Conservation (phyloP, 2,329 filamentous ascomycete species). For the Aphanoascus verrucosus region DNA sequence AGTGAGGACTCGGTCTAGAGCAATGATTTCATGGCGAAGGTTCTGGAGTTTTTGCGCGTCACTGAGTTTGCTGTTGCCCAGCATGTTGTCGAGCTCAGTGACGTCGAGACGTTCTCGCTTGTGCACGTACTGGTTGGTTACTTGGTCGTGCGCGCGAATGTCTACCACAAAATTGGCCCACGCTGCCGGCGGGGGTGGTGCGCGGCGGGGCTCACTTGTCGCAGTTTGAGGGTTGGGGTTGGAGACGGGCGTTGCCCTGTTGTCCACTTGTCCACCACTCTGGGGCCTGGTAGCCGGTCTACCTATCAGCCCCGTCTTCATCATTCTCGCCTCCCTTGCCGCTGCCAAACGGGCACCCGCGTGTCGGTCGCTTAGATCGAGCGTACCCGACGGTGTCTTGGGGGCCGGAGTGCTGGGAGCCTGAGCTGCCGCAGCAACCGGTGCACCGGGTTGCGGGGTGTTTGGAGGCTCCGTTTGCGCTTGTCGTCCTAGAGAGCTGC, state of each 20-base stretch:
- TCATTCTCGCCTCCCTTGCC: background rate
- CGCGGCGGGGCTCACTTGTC: background rate
- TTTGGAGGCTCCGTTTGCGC: conserved; percentile 3
- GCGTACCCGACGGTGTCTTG: background rate
- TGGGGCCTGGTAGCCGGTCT: background rate
- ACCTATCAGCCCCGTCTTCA: background rate
- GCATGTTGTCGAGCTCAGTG: conserved; percentile 1
- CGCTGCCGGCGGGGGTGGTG: background rate
- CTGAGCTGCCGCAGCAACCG: background rate
- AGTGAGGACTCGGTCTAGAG: background rate
- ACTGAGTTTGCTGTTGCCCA: background rate
- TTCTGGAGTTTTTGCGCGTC: background rate
- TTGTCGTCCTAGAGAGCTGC: background rate
- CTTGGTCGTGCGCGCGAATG: background rate
- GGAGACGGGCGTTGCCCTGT: background rate
- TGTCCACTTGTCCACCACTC: conserved; percentile 4
- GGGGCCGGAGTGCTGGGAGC: background rate
- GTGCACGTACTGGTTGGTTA: background rate
- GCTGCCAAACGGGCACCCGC: background rate
- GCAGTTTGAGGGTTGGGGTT: background rate
- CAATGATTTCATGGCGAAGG: background rate
- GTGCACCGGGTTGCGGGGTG: background rate
- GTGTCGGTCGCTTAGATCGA: background rate
- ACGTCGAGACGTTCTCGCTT: background rate
- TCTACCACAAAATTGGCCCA: background rate